These are phyloP conservation scores for Xylaria palmicola DNA, from an alignment of 495 filamentous ascomycete species.

Conservation along the genomic window DNA sequence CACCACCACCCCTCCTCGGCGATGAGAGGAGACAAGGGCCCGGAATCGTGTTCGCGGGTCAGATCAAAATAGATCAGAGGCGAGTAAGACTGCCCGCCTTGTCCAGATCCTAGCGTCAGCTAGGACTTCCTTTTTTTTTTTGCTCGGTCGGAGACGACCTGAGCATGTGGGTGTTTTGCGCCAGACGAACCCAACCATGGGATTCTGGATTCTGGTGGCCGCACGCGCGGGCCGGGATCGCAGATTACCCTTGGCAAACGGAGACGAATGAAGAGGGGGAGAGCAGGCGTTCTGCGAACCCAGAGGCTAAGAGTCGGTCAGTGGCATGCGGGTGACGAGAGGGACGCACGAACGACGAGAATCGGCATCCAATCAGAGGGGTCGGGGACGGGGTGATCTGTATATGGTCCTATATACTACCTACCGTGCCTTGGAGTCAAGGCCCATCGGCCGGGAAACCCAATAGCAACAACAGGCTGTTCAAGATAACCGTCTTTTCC, in stretches of 20 bases:
- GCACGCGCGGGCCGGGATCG: too few species aligned
- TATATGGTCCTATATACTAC: neutral
- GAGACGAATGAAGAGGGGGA: neutral
- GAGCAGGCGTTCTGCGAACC: neutral
- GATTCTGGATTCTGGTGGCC: too few species aligned
- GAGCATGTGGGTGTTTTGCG: too few species aligned
- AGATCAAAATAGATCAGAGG: neutral
- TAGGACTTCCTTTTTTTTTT: too few species aligned
- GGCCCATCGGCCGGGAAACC: neutral
- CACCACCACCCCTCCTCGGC: neutral
- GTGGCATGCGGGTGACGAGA: slow-evolving; percentile 8
- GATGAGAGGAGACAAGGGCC: neutral
- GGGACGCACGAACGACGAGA: neutral
- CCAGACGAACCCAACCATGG: too few species aligned
- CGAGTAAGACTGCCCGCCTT: too few species aligned
- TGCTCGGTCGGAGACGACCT: too few species aligned
- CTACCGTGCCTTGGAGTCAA: neutral
- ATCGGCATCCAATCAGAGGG: neutral
- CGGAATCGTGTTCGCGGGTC: neutral
- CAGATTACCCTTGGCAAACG: too few species aligned
- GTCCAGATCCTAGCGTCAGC: too few species aligned
- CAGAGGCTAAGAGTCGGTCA: slow-evolving; percentile 3
- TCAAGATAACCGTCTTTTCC: neutral
- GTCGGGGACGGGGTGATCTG: neutral
- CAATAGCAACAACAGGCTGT: slow-evolving; percentile 1